Conservation (phyloP, 768 basidiomycete genomes). For the Pisolithus tinctorius region DNA sequence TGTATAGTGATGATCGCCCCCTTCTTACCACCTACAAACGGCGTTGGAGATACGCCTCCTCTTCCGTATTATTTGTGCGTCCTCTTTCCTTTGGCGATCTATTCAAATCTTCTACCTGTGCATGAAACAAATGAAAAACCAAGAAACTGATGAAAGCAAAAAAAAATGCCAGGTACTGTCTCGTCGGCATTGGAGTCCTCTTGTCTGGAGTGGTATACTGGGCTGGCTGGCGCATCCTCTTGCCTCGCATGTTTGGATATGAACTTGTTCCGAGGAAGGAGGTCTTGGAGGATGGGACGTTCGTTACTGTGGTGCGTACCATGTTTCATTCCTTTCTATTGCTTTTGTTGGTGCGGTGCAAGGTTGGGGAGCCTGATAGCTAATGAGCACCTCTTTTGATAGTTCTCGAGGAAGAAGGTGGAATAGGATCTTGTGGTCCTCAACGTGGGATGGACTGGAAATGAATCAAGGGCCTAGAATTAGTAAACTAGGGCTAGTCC, state of each 20-base stretch:
- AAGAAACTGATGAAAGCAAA: no score
- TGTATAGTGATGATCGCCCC: slow-evolving; percentile 47
- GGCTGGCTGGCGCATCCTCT: slow-evolving; percentile 44
- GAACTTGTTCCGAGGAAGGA: slow-evolving; percentile 44
- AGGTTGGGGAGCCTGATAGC: no score
- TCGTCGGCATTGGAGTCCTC: slow-evolving; percentile 47
- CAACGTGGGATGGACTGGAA: no score
- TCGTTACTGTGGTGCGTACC: slow-evolving; percentile 43
- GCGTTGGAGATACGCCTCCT: slow-evolving; percentile 53
- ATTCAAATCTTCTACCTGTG: not conserved
- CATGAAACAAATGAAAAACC: not conserved
- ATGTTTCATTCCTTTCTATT: not conserved
- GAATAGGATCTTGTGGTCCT: no score
- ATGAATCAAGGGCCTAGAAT: no score
- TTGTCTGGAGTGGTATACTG: slow-evolving; percentile 44
- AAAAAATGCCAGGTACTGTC: slow-evolving; percentile 35
- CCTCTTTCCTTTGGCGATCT: not conserved
- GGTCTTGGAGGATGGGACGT: slow-evolving; percentile 43
- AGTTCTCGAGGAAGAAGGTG: no score
- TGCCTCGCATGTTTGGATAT: slow-evolving; percentile 45
- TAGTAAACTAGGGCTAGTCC: no score
- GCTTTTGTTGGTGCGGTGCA: not conserved
- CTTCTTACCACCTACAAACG: slow-evolving; percentile 47
- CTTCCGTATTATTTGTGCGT: slow-evolving; percentile 49
- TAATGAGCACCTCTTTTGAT: no score